These are phyloP conservation scores for Calonectria hawksworthii DNA, from an alignment of 2,329 filamentous ascomycete species.

Conservation along the genomic window DNA sequence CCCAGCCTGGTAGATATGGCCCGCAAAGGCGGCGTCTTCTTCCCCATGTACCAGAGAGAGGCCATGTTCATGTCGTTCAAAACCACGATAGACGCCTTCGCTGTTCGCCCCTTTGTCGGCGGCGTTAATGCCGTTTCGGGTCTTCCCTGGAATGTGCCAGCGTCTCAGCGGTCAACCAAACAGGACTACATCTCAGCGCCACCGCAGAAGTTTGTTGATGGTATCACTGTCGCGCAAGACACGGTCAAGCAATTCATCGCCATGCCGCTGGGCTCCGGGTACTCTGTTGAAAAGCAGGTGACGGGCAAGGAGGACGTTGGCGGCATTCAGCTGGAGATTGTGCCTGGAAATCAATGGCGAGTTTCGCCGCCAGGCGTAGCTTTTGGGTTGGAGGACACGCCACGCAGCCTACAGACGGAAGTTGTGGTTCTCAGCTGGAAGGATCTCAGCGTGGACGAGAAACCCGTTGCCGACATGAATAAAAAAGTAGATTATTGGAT, in stretches of 20 bases:
- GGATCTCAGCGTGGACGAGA: not conserved
- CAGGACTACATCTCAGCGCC: constrained; percentile 24
- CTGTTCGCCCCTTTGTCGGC: constrained; percentile 17
- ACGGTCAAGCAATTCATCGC: constrained; percentile 27
- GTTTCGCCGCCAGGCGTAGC: not conserved
- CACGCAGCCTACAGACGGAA: not conserved
- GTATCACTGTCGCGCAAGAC: constrained; percentile 9
- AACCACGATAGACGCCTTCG: constrained; percentile 11
- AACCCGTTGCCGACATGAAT: not conserved
- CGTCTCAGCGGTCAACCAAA: not conserved
- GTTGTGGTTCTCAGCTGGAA: not conserved
- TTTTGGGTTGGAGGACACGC: not conserved
- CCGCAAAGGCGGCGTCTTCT: constrained; percentile 23
- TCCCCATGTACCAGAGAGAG: constrained; percentile 29
- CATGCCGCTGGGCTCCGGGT: constrained; percentile 26
- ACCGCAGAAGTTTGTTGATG: constrained; percentile 24
- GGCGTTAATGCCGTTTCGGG: constrained; percentile 26
- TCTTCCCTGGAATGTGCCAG: not conserved
- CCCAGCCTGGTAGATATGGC: constrained; percentile 24
- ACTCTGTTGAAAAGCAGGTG: constrained; percentile 29
- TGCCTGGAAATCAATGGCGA: constrained; percentile 18
- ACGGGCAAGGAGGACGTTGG: constrained; percentile 22
- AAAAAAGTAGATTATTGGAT: not conserved
- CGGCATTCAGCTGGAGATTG: constrained; percentile 22
- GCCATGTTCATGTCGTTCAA: constrained; percentile 27